Evolutionary conservation across 2,329 filamentous ascomycete species (phyloP).

Genomic region (Coniochaeta sp.): DNA sequence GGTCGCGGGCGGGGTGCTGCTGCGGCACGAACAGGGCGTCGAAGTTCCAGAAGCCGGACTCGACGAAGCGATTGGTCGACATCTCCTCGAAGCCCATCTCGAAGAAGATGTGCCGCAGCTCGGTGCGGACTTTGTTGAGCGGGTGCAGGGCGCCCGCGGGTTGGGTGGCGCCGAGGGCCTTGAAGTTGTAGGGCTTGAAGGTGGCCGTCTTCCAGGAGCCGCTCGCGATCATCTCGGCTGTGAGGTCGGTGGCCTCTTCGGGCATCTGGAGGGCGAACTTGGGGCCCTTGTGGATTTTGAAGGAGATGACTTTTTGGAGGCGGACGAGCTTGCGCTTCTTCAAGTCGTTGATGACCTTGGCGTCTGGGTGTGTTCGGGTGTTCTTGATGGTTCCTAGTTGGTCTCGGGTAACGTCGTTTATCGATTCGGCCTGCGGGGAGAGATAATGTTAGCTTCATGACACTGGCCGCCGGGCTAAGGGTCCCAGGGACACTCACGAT

Average conservation of each 20-base stretch:
- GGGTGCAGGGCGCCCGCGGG: slow-evolving; percentile 56
- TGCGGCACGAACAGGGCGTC: slow-evolving; percentile 94
- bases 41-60: slow-evolving; percentile 99
- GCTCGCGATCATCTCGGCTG: slow-evolving; percentile 80
- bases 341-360: slow-evolving; percentile 72
- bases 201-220: slow-evolving; percentile 88
- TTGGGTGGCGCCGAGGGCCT: slow-evolving; percentile 53
- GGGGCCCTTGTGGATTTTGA: slow-evolving; percentile 74
- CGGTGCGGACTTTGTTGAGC: slow-evolving; percentile 89
- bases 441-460: slow-evolving; percentile 1
- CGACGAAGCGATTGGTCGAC: slow-evolving; percentile 86
- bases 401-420: slow-evolving; percentile 72
- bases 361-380: slow-evolving; percentile 58
- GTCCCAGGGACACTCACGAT: slow-evolving; percentile 29
- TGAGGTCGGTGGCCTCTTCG: slow-evolving; percentile 93
- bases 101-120: slow-evolving; percentile 98
- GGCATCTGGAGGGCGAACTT: slow-evolving; percentile 86
- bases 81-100: slow-evolving; percentile 99
- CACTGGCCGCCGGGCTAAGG: slow-evolving; percentile 31
- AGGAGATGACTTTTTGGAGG: slow-evolving; percentile 77
- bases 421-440: slow-evolving; percentile 53
- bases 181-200: slow-evolving; percentile 66
- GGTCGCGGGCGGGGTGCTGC: slow-evolving; percentile 93
- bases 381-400: slow-evolving; percentile 68
- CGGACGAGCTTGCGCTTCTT: slow-evolving; percentile 88